Evolutionary conservation across 192 early-diverging fungal genomes (phyloP), one percentile per base, ranked within the genome.

Genomic region (Linnemannia schmuckeri): DNA sequence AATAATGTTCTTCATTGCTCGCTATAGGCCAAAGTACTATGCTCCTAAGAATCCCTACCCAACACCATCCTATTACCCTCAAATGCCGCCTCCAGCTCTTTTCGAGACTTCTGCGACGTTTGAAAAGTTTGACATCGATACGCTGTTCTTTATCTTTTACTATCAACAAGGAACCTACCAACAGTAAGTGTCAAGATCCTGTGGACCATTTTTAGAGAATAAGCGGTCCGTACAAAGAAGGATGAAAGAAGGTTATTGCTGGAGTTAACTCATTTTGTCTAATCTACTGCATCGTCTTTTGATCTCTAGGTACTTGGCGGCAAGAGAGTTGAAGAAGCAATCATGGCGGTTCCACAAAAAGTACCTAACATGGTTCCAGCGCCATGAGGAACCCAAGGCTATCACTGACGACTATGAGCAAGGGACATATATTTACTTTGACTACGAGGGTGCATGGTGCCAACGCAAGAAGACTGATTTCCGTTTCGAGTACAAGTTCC

Each of bases 331-430:
- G 68, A 99, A 99, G 87, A 94, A 96, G 82, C 97, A 98, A 78
- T 96, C 95, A 37, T 99, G 98, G 98, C 92, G 98, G 73, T 99
- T 98, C 90, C 98, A 99, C 88, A 99, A 98, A 89, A 97, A 98
- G 91, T 98, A 97, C 82, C 84, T 95, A 72, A 98, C 98, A 54
- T 99, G 98, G 98, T 99, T 99, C 91, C 98, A 99, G 89, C 93
- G 98, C 41, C 97, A 96, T 85, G 97, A 99, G 80, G 97, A 99
- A 89, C 98, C 98, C 63, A 96, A 95, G 88, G 93, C 93, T 9
- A 97, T 98, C 70, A 99, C 96, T 9, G 97, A 98, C 78, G 96
- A 98, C 83, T 99, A 96, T 90, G 98, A 99, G 88, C 96, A 97
- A 88, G 98, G 98, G 37, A 97, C 98, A 22, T 99, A 99, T 84